Percentiles rank a stretch among this genome's conserved stretches.
These are phyloP conservation scores for Cyphellophora attinorum DNA, from an alignment of 2,329 filamentous ascomycete genomes.

Conservation along the genomic window DNA sequence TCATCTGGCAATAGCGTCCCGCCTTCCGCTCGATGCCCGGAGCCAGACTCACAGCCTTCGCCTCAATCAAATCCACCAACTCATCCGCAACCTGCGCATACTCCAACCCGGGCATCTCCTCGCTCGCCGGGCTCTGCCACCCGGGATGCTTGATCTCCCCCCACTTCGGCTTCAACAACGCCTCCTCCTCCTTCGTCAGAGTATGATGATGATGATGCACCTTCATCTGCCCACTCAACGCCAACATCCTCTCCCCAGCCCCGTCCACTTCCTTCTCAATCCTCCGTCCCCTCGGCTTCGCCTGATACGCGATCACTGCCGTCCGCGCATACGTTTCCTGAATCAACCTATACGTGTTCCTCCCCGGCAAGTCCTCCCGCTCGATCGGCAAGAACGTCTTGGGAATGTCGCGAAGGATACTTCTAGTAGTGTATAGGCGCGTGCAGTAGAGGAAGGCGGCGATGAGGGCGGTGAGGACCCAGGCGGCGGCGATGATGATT, in stretches of 20 bases:
- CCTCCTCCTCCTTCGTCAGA: constrained; percentile 5
- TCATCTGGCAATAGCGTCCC: constrained; percentile 11
- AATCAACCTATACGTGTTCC: constrained; percentile 67
- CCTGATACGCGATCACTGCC: constrained; percentile 70
- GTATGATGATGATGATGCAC: constrained; percentile 9
- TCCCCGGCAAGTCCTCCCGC: constrained; percentile 64
- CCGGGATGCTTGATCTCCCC: constrained; percentile 76
- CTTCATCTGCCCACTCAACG: constrained; percentile 11
- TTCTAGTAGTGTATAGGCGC: constrained; percentile 79
- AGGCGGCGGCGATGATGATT: constrained; percentile 68
- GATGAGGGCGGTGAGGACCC: constrained; percentile 61
- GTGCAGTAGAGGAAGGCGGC: constrained; percentile 69
- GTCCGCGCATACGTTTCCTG: constrained; percentile 63
- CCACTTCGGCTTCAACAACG: constrained; percentile 52
- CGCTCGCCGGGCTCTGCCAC: constrained; percentile 72
- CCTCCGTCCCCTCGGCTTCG: constrained; percentile 54
- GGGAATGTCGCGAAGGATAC: constrained; percentile 70
- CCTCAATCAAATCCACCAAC: constrained; percentile 82
- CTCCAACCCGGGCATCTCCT: constrained; percentile 69
- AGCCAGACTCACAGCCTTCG: constrained; percentile 79
- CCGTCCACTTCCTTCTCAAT: constrained; percentile 25
- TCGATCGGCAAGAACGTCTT: constrained; percentile 80
- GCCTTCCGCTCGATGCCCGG: constrained; percentile 44
- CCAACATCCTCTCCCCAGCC: constrained; percentile 11
- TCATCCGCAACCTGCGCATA: constrained; percentile 75